Evolutionary conservation across 768 basidiomycete species (phyloP).

Genomic region (Pisolithus tinctorius): DNA sequence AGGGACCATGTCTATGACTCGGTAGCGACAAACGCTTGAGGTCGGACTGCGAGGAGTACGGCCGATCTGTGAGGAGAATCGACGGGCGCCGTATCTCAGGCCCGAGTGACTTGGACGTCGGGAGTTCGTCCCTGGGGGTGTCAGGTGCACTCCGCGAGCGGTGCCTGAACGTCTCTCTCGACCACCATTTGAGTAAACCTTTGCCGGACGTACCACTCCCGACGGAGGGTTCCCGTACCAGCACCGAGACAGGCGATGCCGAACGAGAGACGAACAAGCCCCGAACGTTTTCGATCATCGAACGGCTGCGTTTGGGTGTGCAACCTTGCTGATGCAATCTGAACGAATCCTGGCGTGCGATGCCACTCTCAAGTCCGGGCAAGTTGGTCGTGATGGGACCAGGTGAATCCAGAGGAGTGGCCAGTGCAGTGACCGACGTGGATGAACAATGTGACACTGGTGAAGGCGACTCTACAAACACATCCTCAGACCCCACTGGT

Average conservation of each 20-base stretch:
- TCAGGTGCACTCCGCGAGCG: slow-evolving; percentile 50
- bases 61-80: slow-evolving; percentile 12
- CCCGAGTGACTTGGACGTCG: slow-evolving; percentile 23
- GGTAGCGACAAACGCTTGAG: slow-evolving; percentile 16
- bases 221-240: slow-evolving; percentile 22
- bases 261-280: slow-evolving; percentile 51
- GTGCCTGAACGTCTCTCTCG: slow-evolving; percentile 41
- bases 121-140: slow-evolving; percentile 26
- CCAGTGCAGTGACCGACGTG: slow-evolving; percentile 20
- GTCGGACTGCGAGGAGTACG: slow-evolving; percentile 26
- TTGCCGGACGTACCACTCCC: slow-evolving; percentile 23
- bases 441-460: slow-evolving; percentile 36
- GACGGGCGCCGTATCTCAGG: slow-evolving; percentile 7
- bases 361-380: slow-evolving; percentile 9
- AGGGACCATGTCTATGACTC: slow-evolving; percentile 3
- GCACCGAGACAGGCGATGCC: slow-evolving; percentile 30
- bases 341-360: slow-evolving; percentile 24
- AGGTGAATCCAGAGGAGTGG: slow-evolving; percentile 15
- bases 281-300: slow-evolving; percentile 57
- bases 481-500: slow-evolving; percentile 17
- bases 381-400: slow-evolving; percentile 9
- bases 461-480: slow-evolving; percentile 27
- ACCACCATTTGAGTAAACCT: slow-evolving; percentile 42
- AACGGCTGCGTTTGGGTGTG: slow-evolving; percentile 39
- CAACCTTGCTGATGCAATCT: slow-evolving; percentile 15